phyloP scores from a whole-genome alignment of 805 yeast species.

The Kodamaea neixiangensis region DNA sequence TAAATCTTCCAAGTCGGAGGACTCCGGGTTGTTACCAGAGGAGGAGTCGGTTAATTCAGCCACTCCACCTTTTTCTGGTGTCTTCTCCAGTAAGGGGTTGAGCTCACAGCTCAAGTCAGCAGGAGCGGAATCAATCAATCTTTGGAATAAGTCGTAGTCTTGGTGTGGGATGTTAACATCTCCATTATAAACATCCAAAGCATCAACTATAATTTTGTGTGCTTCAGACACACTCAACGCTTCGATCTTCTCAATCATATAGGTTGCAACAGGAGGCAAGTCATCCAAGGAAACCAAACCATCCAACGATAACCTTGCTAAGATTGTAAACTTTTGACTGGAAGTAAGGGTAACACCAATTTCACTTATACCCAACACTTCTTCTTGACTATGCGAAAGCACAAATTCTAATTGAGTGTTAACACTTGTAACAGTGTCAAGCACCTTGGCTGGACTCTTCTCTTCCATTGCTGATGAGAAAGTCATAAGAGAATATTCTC shows the following conservation, averaged over 20 bases:
- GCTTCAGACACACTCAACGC: conserved; percentile 39
- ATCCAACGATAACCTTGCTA: conserved; percentile 27
- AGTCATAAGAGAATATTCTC: too few species aligned
- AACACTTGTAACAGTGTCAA: conserved; percentile 8
- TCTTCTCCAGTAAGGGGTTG: not conserved
- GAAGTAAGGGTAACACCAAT: conserved; percentile 19
- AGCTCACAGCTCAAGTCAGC: not conserved
- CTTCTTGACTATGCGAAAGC: conserved; percentile 13
- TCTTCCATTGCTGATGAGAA: too few species aligned
- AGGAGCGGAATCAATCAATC: conserved; percentile 14
- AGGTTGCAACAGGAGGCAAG: conserved; percentile 34
- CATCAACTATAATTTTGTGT: conserved; percentile 37
- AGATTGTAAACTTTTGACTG: conserved; percentile 27
- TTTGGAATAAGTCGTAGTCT: conserved; percentile 35
- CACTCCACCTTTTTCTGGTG: not conserved
- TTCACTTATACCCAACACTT: conserved; percentile 14
- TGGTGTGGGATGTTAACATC: conserved; percentile 49
- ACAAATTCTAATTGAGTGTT: conserved; percentile 15
- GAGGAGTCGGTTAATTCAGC: not conserved
- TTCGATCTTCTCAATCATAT: conserved; percentile 42
- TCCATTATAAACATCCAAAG: conserved; percentile 41
- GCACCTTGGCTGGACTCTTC: too few species aligned
- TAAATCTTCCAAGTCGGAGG: not conserved
- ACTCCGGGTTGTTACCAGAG: not conserved
- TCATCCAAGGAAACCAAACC: conserved; percentile 28